Base-by-base conservation (phyloP, 2,329 filamentous ascomycete genomes). In the Cytospora mali region DNA sequence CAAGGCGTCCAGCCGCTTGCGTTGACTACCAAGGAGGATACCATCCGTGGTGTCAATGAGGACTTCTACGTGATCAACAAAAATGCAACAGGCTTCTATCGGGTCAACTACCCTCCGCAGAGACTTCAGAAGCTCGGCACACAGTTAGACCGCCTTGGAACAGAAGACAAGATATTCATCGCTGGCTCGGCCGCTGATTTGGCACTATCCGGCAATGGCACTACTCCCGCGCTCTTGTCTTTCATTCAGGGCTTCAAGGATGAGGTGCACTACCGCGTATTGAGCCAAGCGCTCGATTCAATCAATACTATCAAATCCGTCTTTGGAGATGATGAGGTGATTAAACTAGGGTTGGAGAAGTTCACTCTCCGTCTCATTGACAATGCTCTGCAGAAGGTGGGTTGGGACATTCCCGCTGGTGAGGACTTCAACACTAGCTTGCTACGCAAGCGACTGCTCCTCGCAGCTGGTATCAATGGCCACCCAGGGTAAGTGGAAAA, bases 21-120 rank as follows among this genome's bases (percentile, higher is more conserved):
- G 57, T 80, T 99, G 51, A 90, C 88, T 0, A 80, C 84, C 62
- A 97, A 92, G 78, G 84, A 91, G 69, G 88, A 92, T 61, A 93
- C 87, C 14, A 85, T 98, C 62, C 82, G 84, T 55, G 88, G 89
- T 64, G 80, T 96, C 62, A 86, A 92, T 68, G 84, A 89, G 52
- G 84, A 86, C 46, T 97, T 97, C 75, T 99, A 98, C 80, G 96
- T 97, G 79, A 82, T 99, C 71, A 99, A 99, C 80, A 88, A 89
- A 65, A 87, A 94, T 61, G 90, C 94, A 63, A 93, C 89, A 57
- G 94, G 93, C 28, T 97, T 87, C 72, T 98, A 96, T 79, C 87
- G 93, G 65, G 95, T 94, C 55, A 97, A 96, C 77, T 96, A 98
- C 73, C 92, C 95, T 6, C 88, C 92, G n/a, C 82, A 86, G 66